phyloP scores from a whole-genome alignment of 2,329 filamentous ascomycete species.

The Aspergillus pseudonomiae region DNA sequence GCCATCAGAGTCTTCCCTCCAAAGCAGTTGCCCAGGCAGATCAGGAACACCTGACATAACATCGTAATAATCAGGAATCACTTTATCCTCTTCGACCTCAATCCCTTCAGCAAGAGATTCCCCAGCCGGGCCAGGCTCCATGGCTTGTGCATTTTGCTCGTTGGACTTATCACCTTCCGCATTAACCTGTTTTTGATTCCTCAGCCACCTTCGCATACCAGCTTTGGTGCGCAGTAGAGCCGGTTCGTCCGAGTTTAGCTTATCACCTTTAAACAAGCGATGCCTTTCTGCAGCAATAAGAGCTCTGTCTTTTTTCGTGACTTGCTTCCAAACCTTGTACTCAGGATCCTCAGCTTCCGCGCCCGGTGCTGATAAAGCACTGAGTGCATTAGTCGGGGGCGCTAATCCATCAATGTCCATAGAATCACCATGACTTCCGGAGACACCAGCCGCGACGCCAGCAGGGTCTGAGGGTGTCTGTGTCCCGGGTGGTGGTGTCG shows the following conservation, averaged over 20 bases:
- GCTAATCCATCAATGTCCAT: slow-evolving; percentile 80
- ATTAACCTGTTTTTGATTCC: slow-evolving; percentile 73
- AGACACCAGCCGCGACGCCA: slow-evolving; percentile 61
- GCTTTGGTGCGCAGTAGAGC: slow-evolving; percentile 82
- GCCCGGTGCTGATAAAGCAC: slow-evolving; percentile 71
- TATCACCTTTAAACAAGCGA: slow-evolving; percentile 81
- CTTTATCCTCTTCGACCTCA: slow-evolving; percentile 79
- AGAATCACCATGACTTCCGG: slow-evolving; percentile 74
- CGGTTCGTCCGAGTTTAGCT: slow-evolving; percentile 82
- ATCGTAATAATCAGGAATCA: slow-evolving; percentile 94
- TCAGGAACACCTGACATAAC: slow-evolving; percentile 83
- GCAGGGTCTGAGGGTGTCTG: slow-evolving; percentile 75
- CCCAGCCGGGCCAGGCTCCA: slow-evolving; percentile 55
- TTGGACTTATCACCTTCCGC: slow-evolving; percentile 52
- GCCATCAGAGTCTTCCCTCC: slow-evolving; percentile 87
- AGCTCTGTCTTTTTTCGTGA: slow-evolving; percentile 94
- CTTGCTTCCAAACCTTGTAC: slow-evolving; percentile 98
- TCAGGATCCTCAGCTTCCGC: slow-evolving; percentile 83
- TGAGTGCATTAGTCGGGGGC: slow-evolving; percentile 69
- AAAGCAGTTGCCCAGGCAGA: slow-evolving; percentile 74
- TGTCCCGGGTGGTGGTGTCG: slow-evolving; percentile 77
- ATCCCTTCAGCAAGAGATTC: slow-evolving; percentile 95
- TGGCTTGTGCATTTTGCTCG: slow-evolving; percentile 49
- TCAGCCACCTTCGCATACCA: slow-evolving; percentile 86
- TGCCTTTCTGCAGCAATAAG: slow-evolving; percentile 82